phyloP scores from a whole-genome alignment of 2,329 filamentous ascomycete species.

The Cytospora mali region DNA sequence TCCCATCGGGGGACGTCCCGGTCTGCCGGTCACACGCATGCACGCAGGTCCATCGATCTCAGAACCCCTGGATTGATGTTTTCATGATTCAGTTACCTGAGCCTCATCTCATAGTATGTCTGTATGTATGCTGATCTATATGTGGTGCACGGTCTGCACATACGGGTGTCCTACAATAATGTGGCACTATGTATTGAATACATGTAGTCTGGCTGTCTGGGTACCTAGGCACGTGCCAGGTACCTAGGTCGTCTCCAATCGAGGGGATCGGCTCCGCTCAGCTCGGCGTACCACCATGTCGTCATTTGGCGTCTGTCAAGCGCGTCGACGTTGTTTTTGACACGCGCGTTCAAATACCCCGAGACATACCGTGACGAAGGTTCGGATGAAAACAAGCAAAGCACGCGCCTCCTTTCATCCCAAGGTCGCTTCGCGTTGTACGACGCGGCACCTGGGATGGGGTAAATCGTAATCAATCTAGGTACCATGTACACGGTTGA shows the following conservation, averaged over 20 bases:
- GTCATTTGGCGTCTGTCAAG: background rate
- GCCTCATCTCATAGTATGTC: background rate
- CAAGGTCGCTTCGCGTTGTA: background rate
- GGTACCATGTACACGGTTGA: too few relatives aligned
- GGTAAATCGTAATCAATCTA: too few relatives aligned
- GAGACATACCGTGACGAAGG: too few relatives aligned
- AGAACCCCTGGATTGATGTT: background rate
- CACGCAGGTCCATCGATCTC: background rate
- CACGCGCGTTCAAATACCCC: too few relatives aligned
- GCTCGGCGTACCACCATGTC: background rate
- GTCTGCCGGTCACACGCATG: background rate
- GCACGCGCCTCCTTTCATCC: background rate
- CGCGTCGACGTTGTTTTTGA: background rate
- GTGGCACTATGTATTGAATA: too few relatives aligned
- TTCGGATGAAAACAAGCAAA: background rate
- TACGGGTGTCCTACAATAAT: too few relatives aligned
- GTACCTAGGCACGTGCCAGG: too few relatives aligned
- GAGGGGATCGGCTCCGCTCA: background rate
- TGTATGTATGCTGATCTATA: too few relatives aligned
- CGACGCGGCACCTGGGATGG: too few relatives aligned
- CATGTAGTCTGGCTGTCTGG: too few relatives aligned
- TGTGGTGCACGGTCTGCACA: too few relatives aligned
- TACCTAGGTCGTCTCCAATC: background rate
- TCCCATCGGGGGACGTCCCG: background rate
- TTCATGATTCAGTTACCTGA: background rate